Evolutionary conservation across 2,329 filamentous ascomycete species (phyloP), one percentile per base, ranked within the genome.

Genomic region (Ophiostoma populinum): DNA sequence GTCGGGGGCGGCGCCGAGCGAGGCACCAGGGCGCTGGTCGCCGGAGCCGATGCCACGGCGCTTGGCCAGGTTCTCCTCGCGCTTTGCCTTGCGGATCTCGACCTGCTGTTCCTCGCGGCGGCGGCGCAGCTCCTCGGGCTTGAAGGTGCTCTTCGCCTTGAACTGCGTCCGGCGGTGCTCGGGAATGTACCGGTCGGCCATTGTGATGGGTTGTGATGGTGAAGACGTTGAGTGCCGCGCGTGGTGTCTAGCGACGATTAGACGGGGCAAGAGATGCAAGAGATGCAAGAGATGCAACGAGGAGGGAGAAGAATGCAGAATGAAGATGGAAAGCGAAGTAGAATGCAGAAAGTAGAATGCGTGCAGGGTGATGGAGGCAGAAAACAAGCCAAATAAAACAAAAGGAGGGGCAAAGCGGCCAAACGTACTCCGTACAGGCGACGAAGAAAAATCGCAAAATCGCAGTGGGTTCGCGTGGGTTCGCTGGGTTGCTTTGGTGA

Each of bases 81-180:
- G 78, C 75, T 95, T 95, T 46, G 86, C 82, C 66, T 92, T 93
- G 57, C 90, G 79, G 55, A 98, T 98, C 66, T 98, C 90, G 46
- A 98, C 90, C 65, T 95, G 90, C 61, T 94, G 86, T 63, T 98
- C 90, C 59, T 98, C 90, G 55, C 90, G 90, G 56, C 90, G 90
- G 53, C 90, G 86, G 56, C 90, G 83, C 47, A 98, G 78, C 67
- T 98, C 90, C 58, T 98, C 90, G 51, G 87, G 87, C 75, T 94
- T 94, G 71, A 98, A 95, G 53, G 83, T 83, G 62, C 82, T 87
- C 73, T 94, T 94, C 37, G 90, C 90, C 79, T 98, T 98, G 77
- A 93, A 98, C 66, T 93, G 86, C 47, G 83, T 94, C 56, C 90
- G 86, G 59, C 90, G 85, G 69, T 98, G 90, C 67, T 98, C 90